Evolutionary conservation across 2,329 filamentous ascomycete species (phyloP), one percentile per base, ranked within the genome.

Genomic region (Neophaeococcomyces mojaviensis): DNA sequence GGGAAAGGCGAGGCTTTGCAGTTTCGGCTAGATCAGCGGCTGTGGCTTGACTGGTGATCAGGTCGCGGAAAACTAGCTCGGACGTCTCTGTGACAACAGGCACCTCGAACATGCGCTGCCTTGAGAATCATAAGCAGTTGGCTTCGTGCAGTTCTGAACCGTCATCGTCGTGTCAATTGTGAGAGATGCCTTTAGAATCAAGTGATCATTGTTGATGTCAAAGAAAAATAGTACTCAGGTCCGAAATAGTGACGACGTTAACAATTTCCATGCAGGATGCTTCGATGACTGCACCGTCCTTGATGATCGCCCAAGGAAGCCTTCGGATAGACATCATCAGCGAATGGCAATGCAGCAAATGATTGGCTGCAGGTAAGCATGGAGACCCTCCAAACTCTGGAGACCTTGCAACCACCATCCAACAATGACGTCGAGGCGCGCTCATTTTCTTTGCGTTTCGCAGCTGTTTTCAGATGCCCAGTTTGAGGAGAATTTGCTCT

Each of bases 21-120:
- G 30, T 43, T 41, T 41, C 19, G 39, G 18, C 6, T 16, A 18
- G 12, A 8, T 36, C 18, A 34, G 33, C 32, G 41, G 18, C n/a
- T 44, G 41, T 37, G 41, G 33, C 41, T 37, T 44, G 41, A 37
- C 19, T 28, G 41, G 28, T 19, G 8, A 24, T 19, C 18, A 33
- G 3, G 28, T 22, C 15, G 19, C 12, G 19, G 9, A 33, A 20
- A n/a, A 13, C 22, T 7, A 4, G 6, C 3, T 19, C 15, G 18
- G 19, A 6, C 10, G 40, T 35, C 32, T 43, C 30, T 34, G 9
- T 16, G 32, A 34, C 40, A 43, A 43, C 40, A 35, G 34, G 32
- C 26, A 42, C 39, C 32, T 15, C 39, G n/a, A 42, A 19, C 26
- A 32, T n/a, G 26, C 22, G 4, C 35, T 22, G 13, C 6, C 13